These are phyloP conservation scores for Phytophthora meadii DNA, from an alignment of 352 stramenopile genomes.

Conservation along the genomic window DNA sequence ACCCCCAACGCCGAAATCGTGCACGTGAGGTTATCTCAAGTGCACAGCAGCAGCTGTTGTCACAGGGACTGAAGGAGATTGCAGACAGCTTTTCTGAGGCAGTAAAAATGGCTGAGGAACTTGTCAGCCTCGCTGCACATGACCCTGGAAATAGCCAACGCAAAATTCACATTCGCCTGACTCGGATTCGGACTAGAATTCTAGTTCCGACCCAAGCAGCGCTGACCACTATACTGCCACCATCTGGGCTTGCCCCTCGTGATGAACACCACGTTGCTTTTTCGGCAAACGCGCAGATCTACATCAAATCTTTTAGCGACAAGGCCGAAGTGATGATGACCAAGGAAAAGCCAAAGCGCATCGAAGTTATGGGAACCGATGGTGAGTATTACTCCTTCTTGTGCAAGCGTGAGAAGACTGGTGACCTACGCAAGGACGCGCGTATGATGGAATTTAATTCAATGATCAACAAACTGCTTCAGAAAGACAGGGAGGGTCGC, in stretches of 20 bases:
- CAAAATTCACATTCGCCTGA: slow-evolving; percentile 86
- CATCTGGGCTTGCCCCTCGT: slow-evolving; percentile 62
- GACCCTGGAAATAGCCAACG: slow-evolving; percentile 73
- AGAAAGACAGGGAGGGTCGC: slow-evolving; percentile 87
- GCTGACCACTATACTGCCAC: slow-evolving; percentile 75
- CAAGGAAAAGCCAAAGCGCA: slow-evolving; percentile 99
- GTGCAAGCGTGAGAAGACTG: slow-evolving; percentile 98
- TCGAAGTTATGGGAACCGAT: slow-evolving; percentile 89
- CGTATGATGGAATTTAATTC: slow-evolving; percentile 99
- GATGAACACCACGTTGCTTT: slow-evolving; percentile 69
- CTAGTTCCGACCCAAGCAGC: slow-evolving; percentile 83
- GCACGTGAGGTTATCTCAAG: slow-evolving; percentile 71
- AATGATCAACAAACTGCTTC: slow-evolving; percentile 99
- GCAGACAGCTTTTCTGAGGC: slow-evolving; percentile 88
- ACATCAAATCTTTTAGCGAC: slow-evolving; percentile 90
- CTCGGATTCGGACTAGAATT: slow-evolving; percentile 72
- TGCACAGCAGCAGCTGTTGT: slow-evolving; percentile 73
- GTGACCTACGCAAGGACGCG: slow-evolving; percentile 99
- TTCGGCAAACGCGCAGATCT: slow-evolving; percentile 71
- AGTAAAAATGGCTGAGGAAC: slow-evolving; percentile 92
- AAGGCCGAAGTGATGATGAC: slow-evolving; percentile 97
- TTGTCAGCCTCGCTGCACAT: slow-evolving; percentile 94
- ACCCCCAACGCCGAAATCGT: slow-evolving; percentile 68
- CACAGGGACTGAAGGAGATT: slow-evolving; percentile 66
- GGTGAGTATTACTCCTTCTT: slow-evolving; percentile 90